Evolutionary conservation across 2,329 filamentous ascomycete genomes (phyloP).

Genomic region (Phialocephala subalpina): DNA sequence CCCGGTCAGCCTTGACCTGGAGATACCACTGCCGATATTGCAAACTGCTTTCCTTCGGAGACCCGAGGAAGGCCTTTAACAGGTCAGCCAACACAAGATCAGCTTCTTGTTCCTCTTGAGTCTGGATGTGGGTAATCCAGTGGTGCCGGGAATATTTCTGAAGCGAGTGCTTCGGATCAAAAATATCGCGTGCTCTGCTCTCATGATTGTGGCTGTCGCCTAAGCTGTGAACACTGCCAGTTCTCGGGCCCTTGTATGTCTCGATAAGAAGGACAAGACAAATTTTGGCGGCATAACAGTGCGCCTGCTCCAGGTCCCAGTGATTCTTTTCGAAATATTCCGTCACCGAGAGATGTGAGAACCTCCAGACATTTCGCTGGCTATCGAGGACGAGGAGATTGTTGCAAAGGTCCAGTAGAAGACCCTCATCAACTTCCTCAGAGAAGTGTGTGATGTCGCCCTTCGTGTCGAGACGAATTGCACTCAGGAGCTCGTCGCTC

Average conservation of each 20-base stretch:
- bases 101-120: neutral
- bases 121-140: constrained; percentile 14
- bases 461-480: constrained; percentile 29
- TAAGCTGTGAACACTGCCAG: neutral
- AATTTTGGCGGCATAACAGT: constrained; percentile 1
- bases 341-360: constrained; percentile 41
- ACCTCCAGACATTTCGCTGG: constrained; percentile 27
- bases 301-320: constrained; percentile 20
- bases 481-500: constrained; percentile 26
- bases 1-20: neutral
- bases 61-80: constrained; percentile 20
- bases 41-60: constrained; percentile 18
- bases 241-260: neutral
- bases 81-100: neutral
- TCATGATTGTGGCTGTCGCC: neutral
- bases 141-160: constrained; percentile 6
- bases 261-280: neutral
- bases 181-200: neutral
- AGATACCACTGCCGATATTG: constrained; percentile 18
- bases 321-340: constrained; percentile 40
- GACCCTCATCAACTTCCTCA: constrained; percentile 26
- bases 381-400: constrained; percentile 40
- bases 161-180: neutral
- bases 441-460: constrained; percentile 12
- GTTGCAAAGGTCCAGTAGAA: constrained; percentile 33